A percentile compares a stretch with the other conserved stretches of the same genome.
phyloP scores from a whole-genome alignment of 345 rosid genomes.

The Brassica carinata region DNA sequence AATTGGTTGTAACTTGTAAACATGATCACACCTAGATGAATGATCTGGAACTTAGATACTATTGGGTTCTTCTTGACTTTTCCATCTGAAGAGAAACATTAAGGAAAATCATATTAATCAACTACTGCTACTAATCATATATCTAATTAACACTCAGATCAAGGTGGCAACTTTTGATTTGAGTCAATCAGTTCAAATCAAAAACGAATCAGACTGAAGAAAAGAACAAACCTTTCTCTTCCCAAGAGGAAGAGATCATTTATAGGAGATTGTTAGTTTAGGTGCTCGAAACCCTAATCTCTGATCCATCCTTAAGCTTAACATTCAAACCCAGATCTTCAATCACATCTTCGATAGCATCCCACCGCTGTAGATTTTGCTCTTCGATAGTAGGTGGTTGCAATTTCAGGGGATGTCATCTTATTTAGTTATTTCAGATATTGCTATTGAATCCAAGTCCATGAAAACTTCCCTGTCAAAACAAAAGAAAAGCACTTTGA shows the following conservation, averaged over 20 bases:
- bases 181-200: background rate
- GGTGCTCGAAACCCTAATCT: conserved; percentile 56
- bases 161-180: background rate
- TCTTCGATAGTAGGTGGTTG: background rate
- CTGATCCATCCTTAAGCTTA: conserved; percentile 69
- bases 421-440: background rate
- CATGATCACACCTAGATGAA: conserved; percentile 34
- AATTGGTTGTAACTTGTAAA: conserved; percentile 30
- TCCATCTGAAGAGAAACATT: conserved; percentile 59
- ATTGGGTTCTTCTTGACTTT: conserved; percentile 63
- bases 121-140: background rate
- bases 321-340: conserved; percentile 83
- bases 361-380: conserved; percentile 28
- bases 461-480: background rate
- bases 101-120: background rate
- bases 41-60: conserved; percentile 43
- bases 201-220: background rate
- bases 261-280: conserved; percentile 71
- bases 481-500: background rate
- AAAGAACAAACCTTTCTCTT: conserved; percentile 63
- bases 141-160: background rate
- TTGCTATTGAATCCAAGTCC: background rate
- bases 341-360: conserved; percentile 64
- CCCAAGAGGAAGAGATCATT: conserved; percentile 52
- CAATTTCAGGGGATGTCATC: background rate